phyloP scores from a whole-genome alignment of 2,329 filamentous ascomycete genomes.

The Microdochium nivale region DNA sequence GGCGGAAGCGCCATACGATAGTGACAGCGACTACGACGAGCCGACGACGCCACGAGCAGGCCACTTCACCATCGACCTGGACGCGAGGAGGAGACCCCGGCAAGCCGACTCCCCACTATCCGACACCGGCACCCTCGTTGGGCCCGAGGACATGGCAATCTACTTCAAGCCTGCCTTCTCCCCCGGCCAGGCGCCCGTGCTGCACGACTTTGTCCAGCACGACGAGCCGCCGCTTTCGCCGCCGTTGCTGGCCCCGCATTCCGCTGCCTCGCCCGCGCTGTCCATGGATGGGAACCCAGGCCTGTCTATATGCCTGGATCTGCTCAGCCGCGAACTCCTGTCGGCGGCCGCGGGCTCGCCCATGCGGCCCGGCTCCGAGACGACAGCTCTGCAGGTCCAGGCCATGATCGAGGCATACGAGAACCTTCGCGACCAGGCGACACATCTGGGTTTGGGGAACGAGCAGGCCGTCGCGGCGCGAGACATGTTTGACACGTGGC shows the following conservation, averaged over 20 bases:
- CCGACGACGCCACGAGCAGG: constrained; percentile 4
- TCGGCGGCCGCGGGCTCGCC: constrained; percentile 23
- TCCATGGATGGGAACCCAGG: constrained; percentile 10
- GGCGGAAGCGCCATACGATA: background rate
- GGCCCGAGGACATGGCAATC: constrained; percentile 33
- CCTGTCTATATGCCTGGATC: constrained; percentile 40
- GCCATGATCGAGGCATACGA: constrained; percentile 53
- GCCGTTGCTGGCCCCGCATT: too few relatives aligned
- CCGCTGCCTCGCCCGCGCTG: background rate
- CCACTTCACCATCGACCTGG: constrained; percentile 2
- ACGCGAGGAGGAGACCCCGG: constrained; percentile 4
- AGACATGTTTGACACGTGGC: constrained; percentile 41
- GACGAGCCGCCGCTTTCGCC: background rate
- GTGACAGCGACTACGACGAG: constrained; percentile 1
- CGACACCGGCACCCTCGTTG: constrained; percentile 19
- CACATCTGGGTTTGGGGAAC: constrained; percentile 17
- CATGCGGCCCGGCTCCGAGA: constrained; percentile 17
- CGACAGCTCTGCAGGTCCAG: constrained; percentile 41
- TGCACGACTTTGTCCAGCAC: constrained; percentile 6
- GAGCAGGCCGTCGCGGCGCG: constrained; percentile 23
- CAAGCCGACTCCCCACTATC: constrained; percentile 25
- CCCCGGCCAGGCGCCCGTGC: constrained; percentile 22
- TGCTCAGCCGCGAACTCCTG: constrained; percentile 41
- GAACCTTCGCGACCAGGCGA: constrained; percentile 37
- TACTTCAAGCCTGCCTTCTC: constrained; percentile 38